Conservation (phyloP, 352 stramenopile species). For the Pythium periplocum region DNA sequence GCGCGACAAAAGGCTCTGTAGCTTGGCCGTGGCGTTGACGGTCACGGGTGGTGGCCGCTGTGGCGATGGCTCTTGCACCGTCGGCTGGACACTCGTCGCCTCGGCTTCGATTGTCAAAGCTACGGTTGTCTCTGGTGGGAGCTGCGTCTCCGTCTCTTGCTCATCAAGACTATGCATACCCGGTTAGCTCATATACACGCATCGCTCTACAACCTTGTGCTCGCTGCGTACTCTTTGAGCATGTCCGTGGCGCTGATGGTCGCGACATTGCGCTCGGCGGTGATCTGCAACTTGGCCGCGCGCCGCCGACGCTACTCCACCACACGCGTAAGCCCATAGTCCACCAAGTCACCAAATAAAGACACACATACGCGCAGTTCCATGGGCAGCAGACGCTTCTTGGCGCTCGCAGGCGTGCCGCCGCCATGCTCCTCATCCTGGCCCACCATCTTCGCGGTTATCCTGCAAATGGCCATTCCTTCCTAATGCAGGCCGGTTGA, state of each 20-base stretch:
- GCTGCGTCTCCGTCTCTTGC: conserved; percentile 4
- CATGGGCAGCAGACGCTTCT: conserved; percentile 67
- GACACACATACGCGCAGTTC: conserved; percentile 49
- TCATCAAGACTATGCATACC: conserved; percentile 5
- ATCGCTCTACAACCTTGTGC: no score
- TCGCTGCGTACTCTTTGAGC: conserved; percentile 7
- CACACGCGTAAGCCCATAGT: neutral
- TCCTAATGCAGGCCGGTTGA: no score
- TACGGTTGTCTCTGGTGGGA: neutral
- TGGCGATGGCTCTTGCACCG: no score
- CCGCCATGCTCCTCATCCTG: conserved; percentile 5
- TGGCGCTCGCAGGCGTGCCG: conserved; percentile 16
- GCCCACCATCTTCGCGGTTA: neutral
- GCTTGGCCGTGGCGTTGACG: conserved; percentile 10
- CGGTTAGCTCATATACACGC: no score
- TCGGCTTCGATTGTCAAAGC: no score
- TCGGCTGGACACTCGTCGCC: no score
- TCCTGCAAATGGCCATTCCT: no score
- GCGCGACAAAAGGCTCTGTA: conserved; percentile 28
- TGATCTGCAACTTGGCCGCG: conserved; percentile 47
- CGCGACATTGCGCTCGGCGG: conserved; percentile 14
- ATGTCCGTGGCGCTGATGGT: conserved; percentile 19
- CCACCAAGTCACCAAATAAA: neutral
- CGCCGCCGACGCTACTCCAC: conserved; percentile 45
- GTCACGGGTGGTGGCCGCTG: neutral